Percentiles rank a stretch among this genome's conserved stretches.
These are phyloP conservation scores for Phymatotrichopsis omnivora DNA, from an alignment of 2,329 filamentous ascomycete genomes.

Conservation along the genomic window DNA sequence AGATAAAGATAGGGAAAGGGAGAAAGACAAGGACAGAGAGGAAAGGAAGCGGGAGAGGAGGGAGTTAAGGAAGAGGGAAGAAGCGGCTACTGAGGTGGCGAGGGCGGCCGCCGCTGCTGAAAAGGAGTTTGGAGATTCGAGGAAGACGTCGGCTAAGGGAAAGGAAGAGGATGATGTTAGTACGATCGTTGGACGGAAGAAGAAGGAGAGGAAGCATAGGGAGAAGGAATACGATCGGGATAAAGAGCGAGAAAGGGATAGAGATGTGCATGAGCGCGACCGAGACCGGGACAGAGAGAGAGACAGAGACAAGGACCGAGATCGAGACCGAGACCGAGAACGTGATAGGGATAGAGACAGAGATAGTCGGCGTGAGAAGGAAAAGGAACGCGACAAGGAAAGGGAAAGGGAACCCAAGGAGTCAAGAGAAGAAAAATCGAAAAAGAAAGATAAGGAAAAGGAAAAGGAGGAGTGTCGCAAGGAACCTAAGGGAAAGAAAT, in stretches of 20 bases:
- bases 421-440: slow-evolving; percentile 3
- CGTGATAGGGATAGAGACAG: slow-evolving; percentile 16
- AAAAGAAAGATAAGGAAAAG: slow-evolving; percentile 12
- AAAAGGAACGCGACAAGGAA: slow-evolving; percentile 8
- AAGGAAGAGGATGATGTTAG: background rate
- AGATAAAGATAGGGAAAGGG: slow-evolving; percentile 15
- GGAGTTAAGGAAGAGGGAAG: slow-evolving; percentile 4
- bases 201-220: slow-evolving; percentile 14
- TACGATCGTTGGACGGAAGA: slow-evolving; percentile 1
- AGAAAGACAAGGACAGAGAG: slow-evolving; percentile 18
- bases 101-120: slow-evolving; percentile 1
- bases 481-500: slow-evolving; percentile 9
- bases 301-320: background rate
- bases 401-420: slow-evolving; percentile 1
- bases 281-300: slow-evolving; percentile 4
- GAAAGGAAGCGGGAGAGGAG: slow-evolving; percentile 16
- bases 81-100: background rate
- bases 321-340: background rate
- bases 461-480: slow-evolving; percentile 13
- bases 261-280: slow-evolving; percentile 2
- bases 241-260: slow-evolving; percentile 4
- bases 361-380: slow-evolving; percentile 13
- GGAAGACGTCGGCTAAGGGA: background rate
- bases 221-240: slow-evolving; percentile 3
- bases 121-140: too few relatives aligned